Evolutionary conservation across 2,329 filamentous ascomycete genomes (phyloP), one percentile per base, ranked within the genome.

Genomic region (Herpotrichia juniperi): DNA sequence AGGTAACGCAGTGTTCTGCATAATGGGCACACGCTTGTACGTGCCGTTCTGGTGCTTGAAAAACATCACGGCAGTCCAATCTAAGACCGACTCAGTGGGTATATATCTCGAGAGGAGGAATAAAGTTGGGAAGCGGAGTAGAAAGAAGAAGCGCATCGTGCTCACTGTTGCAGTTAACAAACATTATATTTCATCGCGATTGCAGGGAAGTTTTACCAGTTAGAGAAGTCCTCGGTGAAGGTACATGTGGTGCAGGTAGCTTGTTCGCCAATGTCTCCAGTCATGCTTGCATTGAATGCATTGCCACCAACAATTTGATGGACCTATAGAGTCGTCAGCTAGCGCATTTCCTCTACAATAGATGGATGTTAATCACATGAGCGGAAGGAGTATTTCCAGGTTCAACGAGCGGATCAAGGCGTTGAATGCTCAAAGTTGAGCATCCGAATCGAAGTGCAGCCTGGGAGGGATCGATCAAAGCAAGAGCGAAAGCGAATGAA

Each of bases 31-130:
- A 12, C 58, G 56, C 51, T 68, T 68, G 45, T 65, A 69, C 0
- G 64, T 59, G 21, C 65, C 65, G 42, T 69, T 69, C 30, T 51
- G 40, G 39, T 66, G 61, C 48, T 61, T 67, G 58, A 69, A 69
- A 54, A 59, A 69, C 59, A 69, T 58, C 2, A 58, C 59, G 3
- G 62, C 61, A 16, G 61, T 60, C 59, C 59, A 63, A 49, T 65
- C 19, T 46, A 22, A 17, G 14, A 25, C n/a, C 4, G 17, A 25
- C 6, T 19, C 7, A 2, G 26, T 48, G n/a, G 40, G 45, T 30
- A 40, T 22, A 5, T 7, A 16, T 7, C 30, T 32, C n/a, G 6
- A 4, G 24, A 16, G 11, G 16, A 22, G 26, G 24, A 34, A 5
- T 11, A 19, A 28, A 32, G 4, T 16, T 16, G 39, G 14, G 39